These are phyloP conservation scores for Penicillium crystallinum DNA, from an alignment of 495 filamentous ascomycete species.

Conservation along the genomic window DNA sequence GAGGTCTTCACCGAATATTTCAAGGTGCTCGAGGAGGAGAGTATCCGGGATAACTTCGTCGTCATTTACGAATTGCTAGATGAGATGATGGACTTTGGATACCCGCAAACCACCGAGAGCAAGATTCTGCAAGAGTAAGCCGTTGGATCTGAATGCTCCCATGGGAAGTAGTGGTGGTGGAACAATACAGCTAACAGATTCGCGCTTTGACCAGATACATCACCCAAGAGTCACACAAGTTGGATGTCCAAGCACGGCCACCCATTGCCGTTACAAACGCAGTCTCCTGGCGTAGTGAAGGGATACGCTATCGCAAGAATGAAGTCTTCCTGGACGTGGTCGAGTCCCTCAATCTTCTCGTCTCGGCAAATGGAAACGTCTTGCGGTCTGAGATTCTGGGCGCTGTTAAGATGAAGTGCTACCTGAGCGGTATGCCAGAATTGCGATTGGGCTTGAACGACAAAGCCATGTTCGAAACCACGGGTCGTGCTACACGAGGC, in stretches of 20 bases:
- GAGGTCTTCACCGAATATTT: slow-evolving; percentile 99
- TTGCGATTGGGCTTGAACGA: slow-evolving; percentile 93
- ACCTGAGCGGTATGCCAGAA: slow-evolving; percentile 97
- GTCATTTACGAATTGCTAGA: slow-evolving; percentile 98
- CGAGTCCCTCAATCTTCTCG: slow-evolving; percentile 94
- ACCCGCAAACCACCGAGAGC: slow-evolving; percentile 97
- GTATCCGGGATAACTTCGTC: slow-evolving; percentile 99
- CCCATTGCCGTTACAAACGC: slow-evolving; percentile 99
- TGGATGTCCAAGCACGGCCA: slow-evolving; percentile 97
- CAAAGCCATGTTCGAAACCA: slow-evolving; percentile 99
- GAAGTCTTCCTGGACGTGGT: slow-evolving; percentile 98
- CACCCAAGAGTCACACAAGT: slow-evolving; percentile 98
- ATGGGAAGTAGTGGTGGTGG: not conserved
- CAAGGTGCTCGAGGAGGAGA: slow-evolving; percentile 98
- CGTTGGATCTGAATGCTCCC: not conserved
- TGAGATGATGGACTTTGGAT: slow-evolving; percentile 99
- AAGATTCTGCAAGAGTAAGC: slow-evolving; percentile 94
- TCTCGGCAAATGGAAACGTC: slow-evolving; percentile 91
- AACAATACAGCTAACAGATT: slow-evolving; percentile 7
- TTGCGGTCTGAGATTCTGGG: slow-evolving; percentile 95
- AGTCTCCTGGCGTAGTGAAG: slow-evolving; percentile 96
- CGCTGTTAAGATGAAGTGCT: slow-evolving; percentile 99
- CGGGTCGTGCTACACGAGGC: slow-evolving; percentile 86
- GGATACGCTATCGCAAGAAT: slow-evolving; percentile 98
- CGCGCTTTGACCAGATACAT: slow-evolving; percentile 61